Base-by-base conservation (phyloP, 352 stramenopile species). In the Globisporangium megalacanthum region DNA sequence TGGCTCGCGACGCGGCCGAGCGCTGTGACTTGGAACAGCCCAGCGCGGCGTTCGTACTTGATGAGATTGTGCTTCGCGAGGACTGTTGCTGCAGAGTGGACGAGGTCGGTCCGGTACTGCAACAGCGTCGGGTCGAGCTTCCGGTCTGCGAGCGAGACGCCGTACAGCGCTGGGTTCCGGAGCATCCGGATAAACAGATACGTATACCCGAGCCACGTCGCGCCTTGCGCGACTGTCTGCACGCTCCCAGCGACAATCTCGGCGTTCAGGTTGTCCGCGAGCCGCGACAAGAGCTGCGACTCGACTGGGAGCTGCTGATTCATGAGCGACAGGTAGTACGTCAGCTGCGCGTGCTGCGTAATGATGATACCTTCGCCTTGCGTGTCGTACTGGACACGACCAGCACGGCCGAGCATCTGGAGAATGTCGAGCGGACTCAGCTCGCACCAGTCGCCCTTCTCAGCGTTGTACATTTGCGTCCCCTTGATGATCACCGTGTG, bases 401-500 rank as follows among this genome's bases (percentile, higher is more conserved):
- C 97, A 29, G 98, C 97, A 68, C 98, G 88, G 60, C 97, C 98
- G 61, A 99, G 84, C 97, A 99, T 99, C 69, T 99, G 97, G 53
- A 99, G 66, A 46, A 99, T 97, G 70, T 99, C 98, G 36, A 99
- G 77, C 8, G 97, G 96, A 63, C 89, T 98, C 13, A 99, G 67
- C 68, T 99, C 97, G 22, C 95, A 97, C 97, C 97, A 99, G 20
- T 95, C 79, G 17, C 97, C 96, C 61, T 98, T 96, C 52, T 98
- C 95, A 4, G 97, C 97, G 61, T 98, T 98, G 79, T 99, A 99
- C 64, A 99, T 98, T 68, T 99, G 97, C 31, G 98, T 99, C n/a
- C 98, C 98, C 77, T 99, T 99, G 69, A 99, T 99, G 62, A 99
- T 99, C 15, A 99, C 98, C 6, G 97, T 99, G 75, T 99, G 97